Conservation (phyloP, 2,329 filamentous ascomycete species). For the Thelonectria olida region DNA sequence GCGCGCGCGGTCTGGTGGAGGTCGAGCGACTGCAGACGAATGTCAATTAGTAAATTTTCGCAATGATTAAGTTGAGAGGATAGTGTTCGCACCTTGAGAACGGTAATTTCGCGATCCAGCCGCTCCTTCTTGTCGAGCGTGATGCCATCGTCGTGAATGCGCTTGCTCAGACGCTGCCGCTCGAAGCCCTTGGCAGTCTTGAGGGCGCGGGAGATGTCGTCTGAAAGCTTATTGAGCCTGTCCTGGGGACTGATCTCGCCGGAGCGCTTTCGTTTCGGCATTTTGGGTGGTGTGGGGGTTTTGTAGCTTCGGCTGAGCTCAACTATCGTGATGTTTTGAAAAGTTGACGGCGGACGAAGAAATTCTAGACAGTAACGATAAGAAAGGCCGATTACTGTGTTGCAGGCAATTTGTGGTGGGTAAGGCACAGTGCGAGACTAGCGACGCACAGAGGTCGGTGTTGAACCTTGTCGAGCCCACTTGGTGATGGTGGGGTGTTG, state of each 20-base stretch:
- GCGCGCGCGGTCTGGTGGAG: slow-evolving; percentile 65
- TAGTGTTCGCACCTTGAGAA: slow-evolving; percentile 57
- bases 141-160: slow-evolving; percentile 58
- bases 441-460: background rate
- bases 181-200: slow-evolving; percentile 81
- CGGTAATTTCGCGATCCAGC: slow-evolving; percentile 68
- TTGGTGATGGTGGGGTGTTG: slow-evolving; percentile 27
- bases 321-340: slow-evolving; percentile 26
- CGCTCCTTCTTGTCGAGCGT: slow-evolving; percentile 62
- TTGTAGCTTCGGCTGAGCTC: background rate
- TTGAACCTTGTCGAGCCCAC: slow-evolving; percentile 15
- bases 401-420: fast-evolving
- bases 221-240: slow-evolving; percentile 63
- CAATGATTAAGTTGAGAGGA: background rate
- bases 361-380: slow-evolving; percentile 21
- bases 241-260: slow-evolving; percentile 56
- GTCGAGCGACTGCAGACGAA: slow-evolving; percentile 59
- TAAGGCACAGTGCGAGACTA: slow-evolving; percentile 18
- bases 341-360: slow-evolving; percentile 65
- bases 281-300: slow-evolving; percentile 38
- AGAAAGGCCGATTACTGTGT: slow-evolving; percentile 23
- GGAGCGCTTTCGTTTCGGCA: slow-evolving; percentile 68
- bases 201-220: slow-evolving; percentile 71
- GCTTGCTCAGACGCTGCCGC: slow-evolving; percentile 77
- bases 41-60: background rate